Evolutionary conservation across 179 eudicot species (phyloP).

Genomic region (Dionaea muscipula): DNA sequence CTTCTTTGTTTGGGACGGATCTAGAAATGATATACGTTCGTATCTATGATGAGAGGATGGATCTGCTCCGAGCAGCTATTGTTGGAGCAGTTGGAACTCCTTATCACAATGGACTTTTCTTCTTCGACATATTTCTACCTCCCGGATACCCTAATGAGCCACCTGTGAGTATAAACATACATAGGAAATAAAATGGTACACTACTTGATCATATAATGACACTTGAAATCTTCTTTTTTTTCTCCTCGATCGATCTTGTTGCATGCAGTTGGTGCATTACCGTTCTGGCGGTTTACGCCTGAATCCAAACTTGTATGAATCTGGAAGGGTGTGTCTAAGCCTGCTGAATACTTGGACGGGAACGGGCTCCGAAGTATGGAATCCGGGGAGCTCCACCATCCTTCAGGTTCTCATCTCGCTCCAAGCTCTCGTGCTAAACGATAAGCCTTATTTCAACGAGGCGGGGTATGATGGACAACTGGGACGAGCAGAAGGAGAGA

Average conservation of each 20-base stretch:
- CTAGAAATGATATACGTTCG: constrained; percentile 74
- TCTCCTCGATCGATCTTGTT: not conserved
- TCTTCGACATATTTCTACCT: constrained; percentile 76
- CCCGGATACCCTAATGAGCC: constrained; percentile 87
- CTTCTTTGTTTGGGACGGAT: not conserved
- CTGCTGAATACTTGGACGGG: constrained; percentile 95
- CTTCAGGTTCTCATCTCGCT: constrained; percentile 95
- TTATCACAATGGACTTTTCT: constrained; percentile 81
- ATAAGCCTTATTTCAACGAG: constrained; percentile 90
- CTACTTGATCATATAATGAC: not conserved
- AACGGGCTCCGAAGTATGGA: constrained; percentile 82
- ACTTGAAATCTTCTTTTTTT: not conserved
- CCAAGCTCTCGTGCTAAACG: constrained; percentile 94
- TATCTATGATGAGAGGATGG: constrained; percentile 84
- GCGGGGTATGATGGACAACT: constrained; percentile 86
- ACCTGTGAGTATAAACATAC: constrained; percentile 49
- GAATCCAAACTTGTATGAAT: constrained; percentile 92
- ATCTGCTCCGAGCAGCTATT: constrained; percentile 68
- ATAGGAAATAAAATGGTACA: too few species aligned
- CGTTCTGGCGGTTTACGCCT: constrained; percentile 84
- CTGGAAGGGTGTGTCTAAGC: constrained; percentile 94
- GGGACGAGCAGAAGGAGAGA: constrained; percentile 88
- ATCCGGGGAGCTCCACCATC: constrained; percentile 65
- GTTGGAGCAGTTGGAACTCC: constrained; percentile 89
- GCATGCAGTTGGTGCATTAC: constrained; percentile 63